Conservation (phyloP, 768 basidiomycete species). For the Plicaturopsis crispa region DNA sequence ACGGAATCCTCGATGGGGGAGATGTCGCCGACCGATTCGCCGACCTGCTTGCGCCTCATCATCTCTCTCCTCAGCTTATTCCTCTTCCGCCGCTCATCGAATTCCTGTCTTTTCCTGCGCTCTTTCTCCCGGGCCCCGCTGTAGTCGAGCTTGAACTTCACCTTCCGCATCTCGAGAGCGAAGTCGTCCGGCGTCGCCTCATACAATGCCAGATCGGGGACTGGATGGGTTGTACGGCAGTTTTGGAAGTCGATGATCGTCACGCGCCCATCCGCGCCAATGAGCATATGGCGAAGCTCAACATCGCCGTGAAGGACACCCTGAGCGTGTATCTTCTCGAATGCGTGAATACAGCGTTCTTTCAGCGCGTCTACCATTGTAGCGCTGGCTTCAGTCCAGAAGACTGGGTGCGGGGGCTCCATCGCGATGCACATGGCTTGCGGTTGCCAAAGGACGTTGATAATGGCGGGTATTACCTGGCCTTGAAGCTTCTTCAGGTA, state of each 20-base stretch:
- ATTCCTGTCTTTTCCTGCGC: conserved; percentile 21
- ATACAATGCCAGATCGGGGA: conserved; percentile 24
- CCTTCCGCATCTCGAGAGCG: conserved; percentile 44
- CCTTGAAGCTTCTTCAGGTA: conserved; percentile 48
- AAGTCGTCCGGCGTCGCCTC: conserved; percentile 33
- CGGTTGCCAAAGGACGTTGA: conserved; percentile 36
- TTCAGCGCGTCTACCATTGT: conserved; percentile 46
- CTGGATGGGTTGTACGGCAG: conserved; percentile 22
- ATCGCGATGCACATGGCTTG: conserved; percentile 35
- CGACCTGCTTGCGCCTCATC: conserved; percentile 3
- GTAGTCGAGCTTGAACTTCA: conserved; percentile 47
- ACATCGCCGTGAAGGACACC: conserved; percentile 43
- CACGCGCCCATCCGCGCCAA: conserved; percentile 44
- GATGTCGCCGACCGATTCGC: conserved; percentile 21
- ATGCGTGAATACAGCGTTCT: conserved; percentile 41
- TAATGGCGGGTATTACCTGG: conserved; percentile 41
- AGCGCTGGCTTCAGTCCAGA: conserved; percentile 55
- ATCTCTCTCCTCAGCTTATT: conserved; percentile 21
- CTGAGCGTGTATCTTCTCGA: conserved; percentile 36
- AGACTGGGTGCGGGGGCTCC: conserved; percentile 47
- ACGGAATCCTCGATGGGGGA: conserved; percentile 21
- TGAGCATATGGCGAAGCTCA: conserved; percentile 44
- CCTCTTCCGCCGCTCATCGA: conserved; percentile 17
- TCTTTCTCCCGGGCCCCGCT: conserved; percentile 28
- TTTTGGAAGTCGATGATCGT: conserved; percentile 50